A percentile compares a stretch with the other conserved stretches of the same genome.
Evolutionary conservation across 2,329 filamentous ascomycete genomes (phyloP).

Genomic region (Penicillium glabrum): DNA sequence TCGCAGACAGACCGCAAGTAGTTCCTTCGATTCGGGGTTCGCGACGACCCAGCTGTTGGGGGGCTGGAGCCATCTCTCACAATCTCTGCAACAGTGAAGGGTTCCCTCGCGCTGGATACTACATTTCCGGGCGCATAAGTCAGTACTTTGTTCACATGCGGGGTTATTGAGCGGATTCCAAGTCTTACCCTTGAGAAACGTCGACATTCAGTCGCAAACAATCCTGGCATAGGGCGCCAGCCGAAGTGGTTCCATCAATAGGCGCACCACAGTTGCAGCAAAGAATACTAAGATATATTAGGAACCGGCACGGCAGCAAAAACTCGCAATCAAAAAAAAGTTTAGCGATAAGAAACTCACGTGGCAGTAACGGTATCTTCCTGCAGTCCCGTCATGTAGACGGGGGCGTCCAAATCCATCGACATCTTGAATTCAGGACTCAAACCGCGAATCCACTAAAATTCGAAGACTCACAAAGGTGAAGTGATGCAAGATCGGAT

Average conservation of each 20-base stretch:
- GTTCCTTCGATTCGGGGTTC: slow-evolving; percentile 81
- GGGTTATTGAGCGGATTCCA: neutral
- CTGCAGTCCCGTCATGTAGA: slow-evolving; percentile 48
- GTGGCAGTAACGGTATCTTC: slow-evolving; percentile 51
- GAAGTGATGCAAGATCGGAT: slow-evolving; percentile 13
- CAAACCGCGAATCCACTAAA: slow-evolving; percentile 3
- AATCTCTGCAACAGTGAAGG: slow-evolving; percentile 89
- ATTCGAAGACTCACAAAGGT: slow-evolving; percentile 3
- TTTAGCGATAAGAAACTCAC: slow-evolving; percentile 38
- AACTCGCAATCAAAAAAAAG: slow-evolving; percentile 6
- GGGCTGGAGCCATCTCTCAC: slow-evolving; percentile 88
- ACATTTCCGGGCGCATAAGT: neutral
- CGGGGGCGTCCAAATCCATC: slow-evolving; percentile 60
- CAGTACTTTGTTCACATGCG: neutral
- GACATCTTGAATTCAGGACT: slow-evolving; percentile 27
- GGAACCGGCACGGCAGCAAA: slow-evolving; percentile 13
- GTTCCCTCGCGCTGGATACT: slow-evolving; percentile 82
- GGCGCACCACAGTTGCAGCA: slow-evolving; percentile 97
- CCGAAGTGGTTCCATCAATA: slow-evolving; percentile 84
- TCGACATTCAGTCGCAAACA: slow-evolving; percentile 94
- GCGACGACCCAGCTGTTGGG: slow-evolving; percentile 85
- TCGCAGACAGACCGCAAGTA: slow-evolving; percentile 86
- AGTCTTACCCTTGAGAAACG: slow-evolving; percentile 69
- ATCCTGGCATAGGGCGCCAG: slow-evolving; percentile 90
- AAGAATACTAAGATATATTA: slow-evolving; percentile 65